Base-by-base conservation (phyloP, 768 basidiomycete genomes). In the Russula virescens region DNA sequence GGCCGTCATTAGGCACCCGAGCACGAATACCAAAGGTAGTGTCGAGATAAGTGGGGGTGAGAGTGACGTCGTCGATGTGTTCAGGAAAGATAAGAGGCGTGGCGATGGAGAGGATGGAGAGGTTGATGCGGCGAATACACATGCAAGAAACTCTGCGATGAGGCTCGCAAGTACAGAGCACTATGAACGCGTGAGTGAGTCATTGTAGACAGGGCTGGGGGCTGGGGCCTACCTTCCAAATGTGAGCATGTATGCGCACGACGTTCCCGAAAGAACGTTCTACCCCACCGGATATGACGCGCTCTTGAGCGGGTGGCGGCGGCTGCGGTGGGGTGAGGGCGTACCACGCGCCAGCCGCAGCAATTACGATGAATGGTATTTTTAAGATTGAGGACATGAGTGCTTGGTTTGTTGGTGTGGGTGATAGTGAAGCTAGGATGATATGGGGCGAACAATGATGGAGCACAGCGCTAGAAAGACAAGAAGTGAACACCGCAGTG, bases 301-400 rank as follows among this genome's bases (percentile, higher is more conserved):
- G 58, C 26, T 66, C 66, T 3, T 47, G 38, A 16, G 21, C 35
- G 26, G 28, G 31, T 1, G 66, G 66, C 1, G 63, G 59, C 9
- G 66, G 66, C 16, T 66, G 65, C 1, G 66, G 66, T n/a, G 66
- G 63, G 3, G 66, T 66, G 50, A 66, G 55, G 10, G 66, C 48
- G 16, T 51, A 56, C 66, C 66, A 66, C 10, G 66, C 28, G 51
- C 63, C 63, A 5, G 58, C 21, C 1, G 45, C 34, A 35, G 58
- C 59, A 31, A 42, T 11, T 8, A 45, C 4, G 38, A 65, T 34
- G 16, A 66, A 34, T 5, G 59, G 55, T 6, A 61, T 42, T 61
- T 66, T 66, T 26, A 57, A 26, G 23, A 58, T 42, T 9, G 43
- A 49, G 3, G 55, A 65, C 65, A 66, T 66, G 21, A 23, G 46